Percentiles rank a stretch among this genome's conserved stretches.
Evolutionary conservation across 2,329 filamentous ascomycete genomes (phyloP).

Genomic region (Thelonectria blattea): DNA sequence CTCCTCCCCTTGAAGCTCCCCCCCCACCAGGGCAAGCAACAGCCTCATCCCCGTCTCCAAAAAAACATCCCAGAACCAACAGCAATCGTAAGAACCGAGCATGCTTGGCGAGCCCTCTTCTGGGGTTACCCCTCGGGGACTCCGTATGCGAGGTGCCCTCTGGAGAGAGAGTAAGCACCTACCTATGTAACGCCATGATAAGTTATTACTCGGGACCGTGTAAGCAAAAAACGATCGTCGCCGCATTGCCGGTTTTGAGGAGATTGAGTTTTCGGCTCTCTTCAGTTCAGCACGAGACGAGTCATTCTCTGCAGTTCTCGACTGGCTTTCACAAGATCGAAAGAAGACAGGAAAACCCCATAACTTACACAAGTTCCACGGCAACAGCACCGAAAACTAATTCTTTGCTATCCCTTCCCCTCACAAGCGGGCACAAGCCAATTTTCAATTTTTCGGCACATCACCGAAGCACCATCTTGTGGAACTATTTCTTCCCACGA

Average conservation of each 20-base stretch:
- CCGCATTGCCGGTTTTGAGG: not conserved
- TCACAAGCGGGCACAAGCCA: not conserved
- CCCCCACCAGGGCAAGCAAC: not conserved
- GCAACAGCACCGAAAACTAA: no score
- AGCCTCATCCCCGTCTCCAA: constrained; percentile 5
- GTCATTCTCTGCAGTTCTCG: not conserved
- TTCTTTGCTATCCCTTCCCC: no score
- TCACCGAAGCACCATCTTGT: not conserved
- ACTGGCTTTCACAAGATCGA: not conserved
- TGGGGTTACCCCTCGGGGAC: constrained; percentile 4
- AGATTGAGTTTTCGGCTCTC: not conserved
- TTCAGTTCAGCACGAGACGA: not conserved
- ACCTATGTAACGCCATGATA: not conserved
- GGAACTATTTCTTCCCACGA: not conserved
- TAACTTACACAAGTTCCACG: no score
- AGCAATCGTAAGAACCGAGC: not conserved
- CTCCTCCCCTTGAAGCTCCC: no score
- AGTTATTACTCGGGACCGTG: not conserved
- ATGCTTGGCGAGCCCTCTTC: no score
- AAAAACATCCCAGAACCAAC: not conserved
- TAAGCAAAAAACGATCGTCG: not conserved
- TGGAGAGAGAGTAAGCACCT: no score
- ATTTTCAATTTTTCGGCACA: not conserved
- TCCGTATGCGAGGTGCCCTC: constrained; percentile 2
- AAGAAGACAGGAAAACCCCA: not conserved